Evolutionary conservation across 129 eudicot genomes (phyloP), one percentile per base, ranked within the genome.

Genomic region (Arctium lappa): DNA sequence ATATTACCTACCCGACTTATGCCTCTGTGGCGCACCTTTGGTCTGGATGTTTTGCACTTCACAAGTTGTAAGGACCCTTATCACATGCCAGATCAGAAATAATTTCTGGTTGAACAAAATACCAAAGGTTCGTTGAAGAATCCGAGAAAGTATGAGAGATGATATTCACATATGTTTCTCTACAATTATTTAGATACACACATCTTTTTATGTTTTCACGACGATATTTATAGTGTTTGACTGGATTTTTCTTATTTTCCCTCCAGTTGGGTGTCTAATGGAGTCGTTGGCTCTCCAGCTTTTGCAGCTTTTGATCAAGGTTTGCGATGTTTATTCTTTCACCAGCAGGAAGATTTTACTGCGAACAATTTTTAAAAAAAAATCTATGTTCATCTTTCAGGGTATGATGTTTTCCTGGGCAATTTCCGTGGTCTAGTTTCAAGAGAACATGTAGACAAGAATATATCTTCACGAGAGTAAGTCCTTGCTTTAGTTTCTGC

Each of bases 221-320:
- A 16, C 6, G 8, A 15, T 60, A 18, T 60, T 34, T 66, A 18
- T 3, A 36, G 15, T 39, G 56, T 69, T 22, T 63, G 76, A 84
- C 37, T 73, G 16, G 9, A 6, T 40, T 72, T 39, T 73, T 27
- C 77, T 30, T 83, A 71, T 62, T 32, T 40, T 74, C 8, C 29
- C 30, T 83, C 13, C 89, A 95, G 99, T 62, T 95, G 99, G 99
- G 97, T 95, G 75, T 91, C 98, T 76, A 95, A 95, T 82, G 98
- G 99, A 85, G 93, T 95, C 13, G 98, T 95, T 79, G 99, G 99
- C 74, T 95, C 99, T 80, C 99, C 99, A 12, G 99, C 99, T 83
- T 95, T 95, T 87, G 99, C 99, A 60, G 99, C 99, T 73, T 95
- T 76, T 80, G 99, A 95, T 91, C 99, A 95, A 91, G 99, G 99